Base-by-base conservation (phyloP, 1,284 basidiomycete species). In the Testicularia cyperi region DNA sequence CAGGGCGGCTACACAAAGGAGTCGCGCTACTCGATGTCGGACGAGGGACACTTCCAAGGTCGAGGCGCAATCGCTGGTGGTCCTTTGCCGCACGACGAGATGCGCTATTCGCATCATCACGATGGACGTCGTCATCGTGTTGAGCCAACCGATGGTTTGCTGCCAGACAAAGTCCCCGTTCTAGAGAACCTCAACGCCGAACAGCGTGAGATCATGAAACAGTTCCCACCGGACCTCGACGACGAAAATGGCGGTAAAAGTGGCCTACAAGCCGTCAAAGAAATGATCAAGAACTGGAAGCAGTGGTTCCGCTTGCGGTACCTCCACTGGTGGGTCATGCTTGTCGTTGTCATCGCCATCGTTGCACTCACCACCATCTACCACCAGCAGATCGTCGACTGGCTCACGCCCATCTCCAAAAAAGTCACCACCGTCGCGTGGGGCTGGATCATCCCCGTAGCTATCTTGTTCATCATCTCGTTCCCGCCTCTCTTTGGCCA, bases 371-470 rank as follows among this genome's bases (percentile, higher is more conserved):
- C 88, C 57, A 80, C 82, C 3, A 72, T 88, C 12, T 89, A 83
- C 65, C 84, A 86, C 66, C 77, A 78, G 22, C 78, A 84, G 79
- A 88, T 89, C 51, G 83, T 88, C 19, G 63, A 80, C 12, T 84
- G 82, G 81, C 77, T 89, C 37, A 83, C 80, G 15, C 86, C 86
- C 2, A 81, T 82, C 4, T 84, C 85, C 2, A 79, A 80, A 21
- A 84, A 83, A 81, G 79, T 88, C 71, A 82, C 85, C 55, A 70
- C 80, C 24, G 55, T 81, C 15, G 73, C 78, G 9, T 79, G 72
- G 29, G 90, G 90, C 15, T 92, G 85, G 85, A 76, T 86, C 14
- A 88, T 94, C 31, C 90, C 90, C 1, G 88, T 92, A 36, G 87
- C 78, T 32, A 80, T 90, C 38, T 79, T 88, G 20, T 86, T 89